phyloP scores from a whole-genome alignment of 192 early-diverging fungal genomes.

The Rhizophagus sp. region DNA sequence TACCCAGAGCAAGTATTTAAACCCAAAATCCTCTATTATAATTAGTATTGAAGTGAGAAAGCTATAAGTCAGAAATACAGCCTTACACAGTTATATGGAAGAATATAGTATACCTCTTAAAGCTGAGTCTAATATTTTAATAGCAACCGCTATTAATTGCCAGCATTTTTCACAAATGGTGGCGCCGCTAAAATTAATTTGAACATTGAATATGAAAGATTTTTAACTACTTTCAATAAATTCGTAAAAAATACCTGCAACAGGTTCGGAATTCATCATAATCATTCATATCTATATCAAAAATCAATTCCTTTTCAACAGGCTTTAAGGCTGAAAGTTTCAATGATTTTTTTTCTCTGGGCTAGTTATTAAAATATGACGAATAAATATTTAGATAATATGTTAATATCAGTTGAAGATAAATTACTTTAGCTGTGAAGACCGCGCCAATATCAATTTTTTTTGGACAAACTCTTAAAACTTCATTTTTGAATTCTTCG shows the following conservation, averaged over 20 bases:
- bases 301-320: slow-evolving; percentile 86
- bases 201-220: not conserved
- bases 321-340: slow-evolving; percentile 73
- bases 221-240: not conserved
- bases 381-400: not conserved
- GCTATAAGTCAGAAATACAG: not conserved
- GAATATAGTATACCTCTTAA: slow-evolving; percentile 52
- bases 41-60: not conserved
- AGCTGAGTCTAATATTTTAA: slow-evolving; percentile 80
- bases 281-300: slow-evolving; percentile 99
- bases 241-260: slow-evolving; percentile 51
- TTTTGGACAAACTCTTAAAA: slow-evolving; percentile 74
- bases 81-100: not conserved
- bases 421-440: slow-evolving; percentile 71
- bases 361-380: slow-evolving; percentile 46
- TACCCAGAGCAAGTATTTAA: slow-evolving; percentile 90
- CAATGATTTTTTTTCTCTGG: slow-evolving; percentile 81
- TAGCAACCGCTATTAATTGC: slow-evolving; percentile 90
- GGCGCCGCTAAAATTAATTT: slow-evolving; percentile 58
- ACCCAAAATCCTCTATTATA: slow-evolving; percentile 87
- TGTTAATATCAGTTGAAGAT: not conserved
- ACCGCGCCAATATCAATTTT: slow-evolving; percentile 98
- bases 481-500: slow-evolving; percentile 74
- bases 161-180: slow-evolving; percentile 89
- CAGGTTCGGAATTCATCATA: slow-evolving; percentile 97